These are phyloP conservation scores for Melampsora larici-populina DNA, from an alignment of 1,284 basidiomycete species.

Conservation along the genomic window DNA sequence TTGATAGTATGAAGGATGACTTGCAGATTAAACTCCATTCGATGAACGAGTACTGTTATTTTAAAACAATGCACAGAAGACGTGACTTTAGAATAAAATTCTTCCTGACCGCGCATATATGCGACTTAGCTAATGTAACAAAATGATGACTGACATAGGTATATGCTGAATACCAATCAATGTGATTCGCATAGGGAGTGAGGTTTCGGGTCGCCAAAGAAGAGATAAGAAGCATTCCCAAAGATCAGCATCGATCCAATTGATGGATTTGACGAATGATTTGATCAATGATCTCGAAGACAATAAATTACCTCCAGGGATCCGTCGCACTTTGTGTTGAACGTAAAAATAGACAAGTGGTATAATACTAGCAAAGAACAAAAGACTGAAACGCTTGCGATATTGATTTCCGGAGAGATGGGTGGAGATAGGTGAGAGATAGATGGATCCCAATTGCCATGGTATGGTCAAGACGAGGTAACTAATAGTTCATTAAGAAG, in stretches of 20 bases:
- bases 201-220: too few species aligned
- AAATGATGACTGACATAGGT: neutral
- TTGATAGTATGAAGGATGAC: neutral
- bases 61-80: constrained; percentile 55
- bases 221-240: too few species aligned
- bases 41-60: constrained; percentile 77
- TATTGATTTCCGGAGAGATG: constrained; percentile 36
- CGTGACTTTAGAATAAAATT: neutral
- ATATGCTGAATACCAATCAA: constrained; percentile 17
- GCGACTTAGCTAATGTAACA: neutral
- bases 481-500: constrained; percentile 16
- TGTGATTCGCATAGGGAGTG: neutral
- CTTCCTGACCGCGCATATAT: constrained; percentile 54
- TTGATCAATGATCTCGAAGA: too few species aligned
- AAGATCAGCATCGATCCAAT: neutral
- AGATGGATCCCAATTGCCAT: constrained; percentile 77
- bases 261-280: neutral
- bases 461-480: constrained; percentile 54
- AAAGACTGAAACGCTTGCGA: constrained; percentile 61
- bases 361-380: constrained; percentile 68
- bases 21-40: constrained; percentile 73
- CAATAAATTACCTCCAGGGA: constrained; percentile 80
- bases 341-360: constrained; percentile 80
- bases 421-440: constrained; percentile 58
- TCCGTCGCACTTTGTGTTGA: constrained; percentile 71